Conservation (phyloP, 345 rosid genomes). For the Populus nigra region DNA sequence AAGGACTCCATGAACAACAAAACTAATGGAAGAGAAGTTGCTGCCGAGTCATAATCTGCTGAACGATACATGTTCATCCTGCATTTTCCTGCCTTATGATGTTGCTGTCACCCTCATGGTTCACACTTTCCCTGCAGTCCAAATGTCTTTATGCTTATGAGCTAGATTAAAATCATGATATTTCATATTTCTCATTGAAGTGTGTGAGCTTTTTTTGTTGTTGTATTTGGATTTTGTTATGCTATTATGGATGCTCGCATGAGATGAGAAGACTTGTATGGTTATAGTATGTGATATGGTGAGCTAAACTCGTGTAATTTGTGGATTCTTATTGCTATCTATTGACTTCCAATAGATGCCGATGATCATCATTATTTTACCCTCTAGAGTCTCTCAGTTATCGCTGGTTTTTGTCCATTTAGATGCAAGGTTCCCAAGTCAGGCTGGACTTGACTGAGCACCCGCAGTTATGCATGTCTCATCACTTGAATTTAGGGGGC, state of each 20-base stretch:
- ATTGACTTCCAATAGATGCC: background rate
- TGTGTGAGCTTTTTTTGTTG: conserved; percentile 30
- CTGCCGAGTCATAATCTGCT: conserved; percentile 25
- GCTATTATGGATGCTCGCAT: conserved; percentile 11
- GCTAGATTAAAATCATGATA: conserved; percentile 10
- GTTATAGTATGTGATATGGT: conserved; percentile 6
- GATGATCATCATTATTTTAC: conserved; percentile 4
- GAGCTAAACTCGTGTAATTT: background rate
- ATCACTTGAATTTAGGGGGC: background rate
- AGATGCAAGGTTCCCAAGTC: background rate
- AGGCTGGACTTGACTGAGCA: background rate
- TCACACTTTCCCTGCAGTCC: conserved; percentile 23
- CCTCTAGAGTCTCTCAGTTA: background rate
- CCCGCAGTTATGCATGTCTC: background rate
- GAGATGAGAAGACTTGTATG: conserved; percentile 24
- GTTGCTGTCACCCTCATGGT: background rate
- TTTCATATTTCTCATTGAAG: conserved; percentile 6
- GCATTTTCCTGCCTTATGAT: conserved; percentile 4
- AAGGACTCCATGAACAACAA: conserved; percentile 31
- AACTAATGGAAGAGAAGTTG: conserved; percentile 34
- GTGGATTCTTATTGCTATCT: conserved; percentile 4
- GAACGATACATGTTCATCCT: background rate
- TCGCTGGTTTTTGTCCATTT: background rate
- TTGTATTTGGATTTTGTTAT: conserved; percentile 11
- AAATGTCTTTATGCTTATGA: conserved; percentile 16